Evolutionary conservation across 2,329 filamentous ascomycete species (phyloP), one percentile per base, ranked within the genome.

Genomic region (Blastomyces silverae): DNA sequence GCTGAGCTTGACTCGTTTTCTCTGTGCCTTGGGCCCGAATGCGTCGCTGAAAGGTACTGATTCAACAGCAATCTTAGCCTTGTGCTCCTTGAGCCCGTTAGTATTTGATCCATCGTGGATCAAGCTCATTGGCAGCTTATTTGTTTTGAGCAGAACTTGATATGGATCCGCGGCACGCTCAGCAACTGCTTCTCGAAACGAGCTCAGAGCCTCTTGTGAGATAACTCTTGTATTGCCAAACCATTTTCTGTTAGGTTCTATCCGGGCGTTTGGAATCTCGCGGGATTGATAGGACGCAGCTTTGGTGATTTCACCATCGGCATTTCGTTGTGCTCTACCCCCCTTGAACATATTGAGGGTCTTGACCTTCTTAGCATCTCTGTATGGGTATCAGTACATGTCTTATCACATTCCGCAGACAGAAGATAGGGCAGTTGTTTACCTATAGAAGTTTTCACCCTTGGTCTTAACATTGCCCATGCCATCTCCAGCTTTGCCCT

Each of bases 381-480:
- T 83, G 69, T 20, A 67, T 1, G 44, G 55, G 58, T n/a, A 71
- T 69, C 63, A 58, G 57, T 22, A 61, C 50, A 55, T 44, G 37
- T 39, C 46, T 37, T 53, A 55, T 62, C 7, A 48, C 28, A 42
- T 53, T 22, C 37, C 20, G 22, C 15, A 56, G n/a, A 34, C 4
- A 58, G 22, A 63, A 15, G 6, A 46, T n/a, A 52, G 60, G 37
- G 22, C 11, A n/a, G n/a, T 53, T 39, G 60, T 82, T 69, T 81
- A 89, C 84, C 90, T 87, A 82, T 97, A 97, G 81, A 97, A 99
- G 82, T 97, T 97, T 83, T 97, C 93, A 80, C 94, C 94, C 81
- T 99, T 99, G 72, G 87, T 83, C 73, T 88, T 91, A 74, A 97
- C 90, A 80, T 97, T 97, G 73, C 81, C 87, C 86, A 96, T 91